Percentiles rank a stretch among this genome's conserved stretches.
Evolutionary conservation across 306 rosid species (phyloP).

Genomic region (cucumber (Cucumis sativus)): Cucumber_9930_V3 NC_026655.2:11835501-11836000

Average conservation of each 20-base stretch:
- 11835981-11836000: slow-evolving; percentile 20
- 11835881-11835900: slow-evolving; percentile 30
- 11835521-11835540: background rate
- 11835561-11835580: no score
- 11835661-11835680: slow-evolving; percentile 84
- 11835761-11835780: slow-evolving; percentile 80
- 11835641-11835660: slow-evolving; percentile 90
- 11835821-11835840: no score
- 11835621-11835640: slow-evolving; percentile 78
- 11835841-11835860: no score
- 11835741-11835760: slow-evolving; percentile 66
- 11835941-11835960: slow-evolving; percentile 60
- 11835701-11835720: slow-evolving; percentile 76
- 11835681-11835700: slow-evolving; percentile 79
- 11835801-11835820: background rate
- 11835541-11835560: no score
- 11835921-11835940: slow-evolving; percentile 67
- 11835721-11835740: slow-evolving; percentile 93
- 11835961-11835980: slow-evolving; percentile 76
- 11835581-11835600: slow-evolving; percentile 6
- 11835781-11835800: slow-evolving; percentile 57
- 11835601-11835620: slow-evolving; percentile 57
- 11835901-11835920: slow-evolving; percentile 69
- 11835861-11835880: no score
- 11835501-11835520: slow-evolving; percentile 86